Evolutionary conservation across 805 yeast genomes (phyloP), one percentile per base, ranked within the genome.

Genomic region (Kazachstania kunashirensis): DNA sequence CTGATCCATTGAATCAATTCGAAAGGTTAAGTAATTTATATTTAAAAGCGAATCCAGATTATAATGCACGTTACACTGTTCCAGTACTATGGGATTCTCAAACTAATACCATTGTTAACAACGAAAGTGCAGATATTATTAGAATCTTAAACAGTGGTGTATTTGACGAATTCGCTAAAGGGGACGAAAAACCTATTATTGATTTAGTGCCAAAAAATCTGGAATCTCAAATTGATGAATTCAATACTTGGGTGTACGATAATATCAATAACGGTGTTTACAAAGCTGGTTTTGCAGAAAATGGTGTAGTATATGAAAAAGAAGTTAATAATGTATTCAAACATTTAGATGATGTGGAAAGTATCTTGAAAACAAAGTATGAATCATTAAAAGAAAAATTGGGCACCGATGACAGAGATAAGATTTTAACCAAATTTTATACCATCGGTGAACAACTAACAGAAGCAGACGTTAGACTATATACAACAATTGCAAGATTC

Each of bases 31-130:
- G 79, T 21, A 80, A 89, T 47, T 51, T 88, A 17, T 89, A 89
- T 57, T 77, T 63, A 61, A 77, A 77, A 58, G 83, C 83, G 7
- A 68, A 84, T 36, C 79, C 88, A 1, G 71, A 79, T 21, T 88
- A 85, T 61, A 63, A 59, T 12, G 96, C 94, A 3, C 68, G 96
- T 45, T 83, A 76, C 55, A 88, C 96, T 1, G 97, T 89, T 24
- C 97, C 97, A 1, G 83, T 88, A 2, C 67, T 89, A 49, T 89
- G 95, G 92, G 97, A 89, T 61, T 80, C 71, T 52, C 78, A 88
- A 62, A 70, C 73, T 23, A 62, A 75, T 37, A 82, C 95, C 1
- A 83, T 89, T 56, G 97, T 89, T 39, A 85, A 75, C 65, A 89
- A 89, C 59, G 97, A 89, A 61, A 79, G 94, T 42, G 70, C 89